Conservation (phyloP, 1,284 basidiomycete genomes). For the Apiotrichum porosum region DNA sequence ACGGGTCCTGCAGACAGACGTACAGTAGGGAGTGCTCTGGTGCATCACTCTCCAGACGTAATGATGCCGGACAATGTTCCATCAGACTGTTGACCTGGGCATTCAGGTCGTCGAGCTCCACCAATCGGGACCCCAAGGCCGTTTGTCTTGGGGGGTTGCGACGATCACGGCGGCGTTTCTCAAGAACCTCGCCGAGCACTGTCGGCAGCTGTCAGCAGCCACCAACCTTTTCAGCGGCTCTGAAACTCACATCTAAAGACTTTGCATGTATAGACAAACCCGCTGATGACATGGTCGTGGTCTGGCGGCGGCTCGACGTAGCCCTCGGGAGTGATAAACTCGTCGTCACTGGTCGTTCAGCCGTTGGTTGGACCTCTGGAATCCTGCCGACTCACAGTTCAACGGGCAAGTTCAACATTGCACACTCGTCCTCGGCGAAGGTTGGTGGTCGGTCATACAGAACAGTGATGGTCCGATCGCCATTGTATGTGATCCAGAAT, state of each 20-base stretch:
- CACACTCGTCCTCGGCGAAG: constrained; percentile 76
- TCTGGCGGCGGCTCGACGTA: constrained; percentile 74
- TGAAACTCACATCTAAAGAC: constrained; percentile 55
- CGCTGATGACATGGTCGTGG: constrained; percentile 74
- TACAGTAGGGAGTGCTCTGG: background rate
- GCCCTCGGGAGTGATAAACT: constrained; percentile 63
- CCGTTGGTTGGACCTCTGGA: no score
- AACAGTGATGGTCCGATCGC: constrained; percentile 79
- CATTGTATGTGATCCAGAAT: constrained; percentile 79
- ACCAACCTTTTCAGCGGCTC: background rate
- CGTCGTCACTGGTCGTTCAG: constrained; percentile 32
- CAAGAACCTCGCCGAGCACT: constrained; percentile 35
- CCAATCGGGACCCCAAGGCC: constrained; percentile 26
- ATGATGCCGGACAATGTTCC: constrained; percentile 31
- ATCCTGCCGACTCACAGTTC: no score
- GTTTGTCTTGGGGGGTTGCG: constrained; percentile 25
- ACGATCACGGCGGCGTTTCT: constrained; percentile 29
- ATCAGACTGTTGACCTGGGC: constrained; percentile 32
- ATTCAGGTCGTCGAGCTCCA: constrained; percentile 31
- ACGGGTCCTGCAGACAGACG: background rate
- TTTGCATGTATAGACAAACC: constrained; percentile 75
- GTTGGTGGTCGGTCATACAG: constrained; percentile 69
- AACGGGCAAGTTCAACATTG: no score
- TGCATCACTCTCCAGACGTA: constrained; percentile 20
- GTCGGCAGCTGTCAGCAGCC: background rate